Base-by-base conservation (phyloP, 2,329 filamentous ascomycete genomes). In the Colletotrichum sidae region DNA sequence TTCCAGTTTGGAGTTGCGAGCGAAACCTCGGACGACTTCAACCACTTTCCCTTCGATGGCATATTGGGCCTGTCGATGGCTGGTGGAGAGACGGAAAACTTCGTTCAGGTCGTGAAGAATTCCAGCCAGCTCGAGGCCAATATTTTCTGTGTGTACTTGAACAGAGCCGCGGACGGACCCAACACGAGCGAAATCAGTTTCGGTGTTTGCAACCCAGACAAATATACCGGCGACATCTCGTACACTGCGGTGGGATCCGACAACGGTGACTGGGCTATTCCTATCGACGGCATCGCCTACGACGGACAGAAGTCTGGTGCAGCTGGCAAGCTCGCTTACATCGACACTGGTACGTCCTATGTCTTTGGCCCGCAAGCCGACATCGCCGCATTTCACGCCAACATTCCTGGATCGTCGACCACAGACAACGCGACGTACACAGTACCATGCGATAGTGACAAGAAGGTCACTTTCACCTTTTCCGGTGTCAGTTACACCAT, bases 341-440 rank as follows among this genome's bases (percentile, higher is more conserved):
- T 97, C 70, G 94, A 97, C 76, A 94, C 92, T 0, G 93, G 93
- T 54, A 96, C 93, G 0, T 92, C 90, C 0, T 96, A 90, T 74
- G 86, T 93, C 35, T 89, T 97, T 68, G 87, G 92, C 6, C 92
- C 93, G 1, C 77, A 83, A 1, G 79, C 80, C 2, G 89, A 94
- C 71, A 91, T 93, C 2, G 81, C 85, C 49, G 82, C 84, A 9
- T 73, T 97, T 7, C 67, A 96, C 77, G 80, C 82, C 38, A 77
- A 88, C 37, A 88, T 97, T 41, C 86, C 90, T 0, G 88, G 86
- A 11, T 87, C 88, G 2, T 76, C 78, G 25, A 81, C 82, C 15
- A 83, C 82, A 11, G 87, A 87, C 42, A 87, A 86, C 12, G 81
- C 87, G 55, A 89, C 87, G 2, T 97, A 88, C 74, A 86, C 82